A percentile compares a stretch with the other conserved stretches of the same genome.
phyloP scores from a whole-genome alignment of 139 green algal genomes.

The Picochlorum sp. region DNA sequence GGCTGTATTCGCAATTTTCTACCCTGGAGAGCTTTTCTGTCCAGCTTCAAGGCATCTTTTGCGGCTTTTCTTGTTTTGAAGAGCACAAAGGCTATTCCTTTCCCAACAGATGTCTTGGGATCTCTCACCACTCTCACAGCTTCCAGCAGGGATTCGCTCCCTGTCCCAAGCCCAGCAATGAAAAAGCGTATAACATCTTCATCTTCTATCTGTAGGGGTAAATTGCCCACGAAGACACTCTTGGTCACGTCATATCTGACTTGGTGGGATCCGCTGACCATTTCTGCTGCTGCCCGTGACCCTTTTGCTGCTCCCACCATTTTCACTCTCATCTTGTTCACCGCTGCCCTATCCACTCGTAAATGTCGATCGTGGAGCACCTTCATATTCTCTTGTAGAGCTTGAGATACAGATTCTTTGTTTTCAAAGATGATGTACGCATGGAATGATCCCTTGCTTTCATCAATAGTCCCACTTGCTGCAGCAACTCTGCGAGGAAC shows the following conservation, averaged over 20 bases:
- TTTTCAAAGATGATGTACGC: constrained; percentile 76
- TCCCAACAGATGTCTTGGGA: constrained; percentile 48
- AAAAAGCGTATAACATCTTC: constrained; percentile 58
- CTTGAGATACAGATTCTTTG: constrained; percentile 20
- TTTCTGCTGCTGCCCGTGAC: constrained; percentile 4
- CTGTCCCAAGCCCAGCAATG: constrained; percentile 14
- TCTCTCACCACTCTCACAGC: constrained; percentile 81
- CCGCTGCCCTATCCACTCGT: constrained; percentile 62
- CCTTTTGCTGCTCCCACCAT: constrained; percentile 9
- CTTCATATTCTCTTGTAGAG: constrained; percentile 66
- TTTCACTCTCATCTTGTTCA: constrained; percentile 16
- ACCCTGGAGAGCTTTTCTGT: constrained; percentile 28
- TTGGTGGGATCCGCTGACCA: background rate
- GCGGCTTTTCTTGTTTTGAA: constrained; percentile 35
- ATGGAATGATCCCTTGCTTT: constrained; percentile 31
- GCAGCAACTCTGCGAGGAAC: constrained; percentile 47
- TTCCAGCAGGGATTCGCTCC: constrained; percentile 38
- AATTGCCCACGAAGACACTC: constrained; percentile 82
- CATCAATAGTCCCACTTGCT: constrained; percentile 38
- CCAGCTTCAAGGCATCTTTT: constrained; percentile 30
- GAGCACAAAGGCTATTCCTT: constrained; percentile 72
- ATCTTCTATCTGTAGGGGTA: constrained; percentile 62
- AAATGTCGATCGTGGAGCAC: constrained; percentile 65
- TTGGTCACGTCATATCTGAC: constrained; percentile 60
- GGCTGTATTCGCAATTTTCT: constrained; percentile 33